Percentiles rank a stretch among this genome's conserved stretches.
phyloP scores from a whole-genome alignment of 2,329 filamentous ascomycete genomes.

The Amphichorda felina region DNA sequence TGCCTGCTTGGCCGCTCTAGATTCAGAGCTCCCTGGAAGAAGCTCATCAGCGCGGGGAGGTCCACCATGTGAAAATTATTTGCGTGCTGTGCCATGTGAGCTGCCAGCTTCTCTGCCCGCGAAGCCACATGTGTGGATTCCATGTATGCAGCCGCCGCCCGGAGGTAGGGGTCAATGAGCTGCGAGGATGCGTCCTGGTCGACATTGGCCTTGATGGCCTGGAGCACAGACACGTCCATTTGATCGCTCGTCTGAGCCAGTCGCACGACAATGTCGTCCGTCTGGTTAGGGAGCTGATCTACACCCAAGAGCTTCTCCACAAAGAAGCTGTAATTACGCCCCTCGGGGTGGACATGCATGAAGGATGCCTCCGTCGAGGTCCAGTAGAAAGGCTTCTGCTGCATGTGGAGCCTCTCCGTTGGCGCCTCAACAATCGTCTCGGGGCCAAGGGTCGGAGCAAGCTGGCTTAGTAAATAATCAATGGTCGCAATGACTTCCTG shows the following conservation, averaged over 20 bases:
- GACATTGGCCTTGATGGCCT: slow-evolving; percentile 41
- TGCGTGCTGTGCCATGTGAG: slow-evolving; percentile 31
- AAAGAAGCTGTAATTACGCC: slow-evolving; percentile 33
- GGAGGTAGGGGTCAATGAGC: slow-evolving; percentile 42
- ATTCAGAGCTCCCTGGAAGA: slow-evolving; percentile 19
- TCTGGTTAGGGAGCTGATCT: slow-evolving; percentile 40
- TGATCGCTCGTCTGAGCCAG: slow-evolving; percentile 40
- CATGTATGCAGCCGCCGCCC: slow-evolving; percentile 44
- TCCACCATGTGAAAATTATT: slow-evolving; percentile 32
- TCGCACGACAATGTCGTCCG: slow-evolving; percentile 42
- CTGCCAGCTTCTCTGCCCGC: slow-evolving; percentile 24
- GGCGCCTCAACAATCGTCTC: slow-evolving; percentile 25
- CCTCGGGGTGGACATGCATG: slow-evolving; percentile 25
- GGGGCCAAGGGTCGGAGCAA: slow-evolving; percentile 24
- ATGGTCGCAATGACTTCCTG: slow-evolving; percentile 38
- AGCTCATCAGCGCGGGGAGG: slow-evolving; percentile 34
- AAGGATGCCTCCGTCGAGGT: slow-evolving; percentile 32
- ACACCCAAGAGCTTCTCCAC: slow-evolving; percentile 54
- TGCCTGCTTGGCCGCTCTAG: slow-evolving; percentile 14
- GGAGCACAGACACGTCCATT: slow-evolving; percentile 39
- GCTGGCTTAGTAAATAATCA: slow-evolving; percentile 27
- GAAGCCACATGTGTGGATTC: slow-evolving; percentile 21
- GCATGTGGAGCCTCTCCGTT: slow-evolving; percentile 23
- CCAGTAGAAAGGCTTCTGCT: slow-evolving; percentile 27
- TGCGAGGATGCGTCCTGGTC: slow-evolving; percentile 28